Base-by-base conservation (phyloP, 1,139 yeast species). In the Meyerozyma sp. region DNA sequence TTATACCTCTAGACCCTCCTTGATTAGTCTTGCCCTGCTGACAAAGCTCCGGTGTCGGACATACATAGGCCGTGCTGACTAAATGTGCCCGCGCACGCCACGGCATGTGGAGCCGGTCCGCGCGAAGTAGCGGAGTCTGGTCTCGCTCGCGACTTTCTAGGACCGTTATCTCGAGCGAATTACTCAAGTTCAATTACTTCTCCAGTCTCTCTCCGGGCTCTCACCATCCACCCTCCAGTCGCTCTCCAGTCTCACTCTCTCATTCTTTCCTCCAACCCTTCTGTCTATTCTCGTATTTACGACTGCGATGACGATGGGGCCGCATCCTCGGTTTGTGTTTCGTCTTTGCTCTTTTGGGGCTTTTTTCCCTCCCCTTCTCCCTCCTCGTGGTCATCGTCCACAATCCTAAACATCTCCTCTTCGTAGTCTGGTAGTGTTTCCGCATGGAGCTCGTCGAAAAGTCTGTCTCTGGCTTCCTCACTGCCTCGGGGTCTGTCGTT, bases 331-430 rank as follows among this genome's bases (percentile, higher is more conserved):
- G 35, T 10, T 32, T 10, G 35, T 10, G 16, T 9, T 32, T 32
- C 21, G 2, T 10, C 21, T 4, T 32, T 13, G 35, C 11, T 5
- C 35, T 32, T 23, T 29, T 39, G 20, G 23, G 41, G 21, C 8
- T 21, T 23, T 16, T 39, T 40, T 13, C 14, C 13, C 29, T 41
- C 25, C 8, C 32, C 42, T n/a, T 29, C 21, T 34, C 43, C 39
- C 34, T 50, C 53, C 13, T 52, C 53, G n/a, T 62, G 72, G 5
- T 68, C 73, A 9, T 66, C 75, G 40, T 65, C 74, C 11, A 65
- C 75, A 40, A 73, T 69, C 41, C 62, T 62, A 46, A 72, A 72
- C 71, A 71, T 69, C 40, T 68, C 75, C 34, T 66, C 70, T 39
- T 66, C 72, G 49, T 70, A 67, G 37, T 66, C 71, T 1, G 72